Evolutionary conservation across 2,329 filamentous ascomycete genomes (phyloP), one percentile per base, ranked within the genome.

Genomic region (Lasiodiplodia hormozganensis): DNA sequence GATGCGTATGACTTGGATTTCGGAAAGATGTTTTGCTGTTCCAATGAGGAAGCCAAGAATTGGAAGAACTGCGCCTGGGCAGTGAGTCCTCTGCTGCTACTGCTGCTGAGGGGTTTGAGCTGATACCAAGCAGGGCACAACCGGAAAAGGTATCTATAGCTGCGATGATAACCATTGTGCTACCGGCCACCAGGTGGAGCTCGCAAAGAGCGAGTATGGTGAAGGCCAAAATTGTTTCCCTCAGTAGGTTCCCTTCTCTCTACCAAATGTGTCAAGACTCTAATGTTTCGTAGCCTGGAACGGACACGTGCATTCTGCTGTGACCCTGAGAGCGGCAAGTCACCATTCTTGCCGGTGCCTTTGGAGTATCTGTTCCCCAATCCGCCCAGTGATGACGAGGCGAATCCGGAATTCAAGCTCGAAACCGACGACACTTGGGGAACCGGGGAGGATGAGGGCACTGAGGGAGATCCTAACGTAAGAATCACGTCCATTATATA

Each of bases 341-440:
- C 72, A 4, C 75, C 71, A 4, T 79, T 81, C 71, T 70, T 80
- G n/a, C 80, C 79, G 5, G 78, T 81, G 6, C 73, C 75, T 3
- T 72, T 82, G 3, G 74, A 77, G 16, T 72, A 77, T 40, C 70
- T 82, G 14, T 81, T 82, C 65, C 71, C 71, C 36, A 56, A 78
- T 40, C 76, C 79, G 4, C 80, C 79, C 1, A 56, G 70, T 7
- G 73, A 73, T 18, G 75, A 79, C 12, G 69, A 72, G 4, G 70
- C 74, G 18, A 71, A 79, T 40, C 72, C 73, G 0, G 78, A 81
- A 53, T 70, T 74, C 51, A 57, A 36, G 12, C 65, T 69, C 16
- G 74, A 75, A 4, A 77, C 67, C 62, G 76, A 70, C 38, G 36
- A 68, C 18, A 68, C 65, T 2, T 70, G 62, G 28, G 68, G 62